A percentile compares a stretch with the other conserved stretches of the same genome.
Conservation (phyloP, 305 asterid genomes). For the Caryopteris hybrid region DNA sequence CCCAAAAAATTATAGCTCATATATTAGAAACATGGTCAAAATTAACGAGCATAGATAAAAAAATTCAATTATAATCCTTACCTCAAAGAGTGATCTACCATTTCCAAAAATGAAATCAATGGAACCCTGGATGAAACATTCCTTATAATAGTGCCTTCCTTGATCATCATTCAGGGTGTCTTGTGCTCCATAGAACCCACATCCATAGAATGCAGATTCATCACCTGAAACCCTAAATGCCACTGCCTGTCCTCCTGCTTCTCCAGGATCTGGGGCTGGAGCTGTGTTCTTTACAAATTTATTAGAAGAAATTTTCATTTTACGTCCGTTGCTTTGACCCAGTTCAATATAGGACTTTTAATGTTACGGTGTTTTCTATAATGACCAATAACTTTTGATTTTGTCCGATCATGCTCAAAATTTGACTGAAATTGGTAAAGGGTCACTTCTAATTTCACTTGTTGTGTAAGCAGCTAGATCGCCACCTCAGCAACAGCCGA, state of each 20-base stretch:
- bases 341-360: too few species aligned
- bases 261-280: conserved; percentile 67
- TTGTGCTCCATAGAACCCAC: conserved; percentile 81
- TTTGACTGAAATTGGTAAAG: too few species aligned
- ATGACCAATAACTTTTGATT: too few species aligned
- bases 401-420: too few species aligned
- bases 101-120: conserved; percentile 88
- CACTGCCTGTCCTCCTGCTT: conserved; percentile 61
- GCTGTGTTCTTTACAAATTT: conserved; percentile 54
- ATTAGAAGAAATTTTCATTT: too few species aligned
- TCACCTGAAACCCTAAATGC: conserved; percentile 65
- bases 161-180: conserved; percentile 72
- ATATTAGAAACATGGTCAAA: background rate
- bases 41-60: too few species aligned
- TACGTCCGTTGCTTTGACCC: too few species aligned
- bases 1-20: too few species aligned
- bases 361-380: too few species aligned
- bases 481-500: too few species aligned
- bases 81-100: conserved; percentile 71
- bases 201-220: conserved; percentile 70
- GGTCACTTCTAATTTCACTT: too few species aligned
- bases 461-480: too few species aligned
- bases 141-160: conserved; percentile 76
- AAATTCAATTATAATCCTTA: conserved; percentile 14
- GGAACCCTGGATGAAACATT: conserved; percentile 79